A percentile compares a stretch with the other conserved stretches of the same genome.
Conservation (phyloP, 805 yeast genomes). For the Lipomyces sp. region DNA sequence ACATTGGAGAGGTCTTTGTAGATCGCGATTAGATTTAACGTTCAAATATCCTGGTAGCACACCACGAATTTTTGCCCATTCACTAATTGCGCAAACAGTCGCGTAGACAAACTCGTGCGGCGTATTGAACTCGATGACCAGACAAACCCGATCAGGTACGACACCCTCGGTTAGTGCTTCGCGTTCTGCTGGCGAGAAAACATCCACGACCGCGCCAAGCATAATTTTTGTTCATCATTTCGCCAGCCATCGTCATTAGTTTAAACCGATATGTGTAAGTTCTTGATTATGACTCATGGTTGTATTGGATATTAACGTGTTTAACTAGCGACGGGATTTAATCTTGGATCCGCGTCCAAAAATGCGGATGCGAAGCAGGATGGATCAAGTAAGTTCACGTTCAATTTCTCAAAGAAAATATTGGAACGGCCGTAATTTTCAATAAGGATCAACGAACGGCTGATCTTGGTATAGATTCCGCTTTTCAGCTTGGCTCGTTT, state of each 20-base stretch:
- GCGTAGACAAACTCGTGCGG: not conserved
- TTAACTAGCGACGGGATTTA: not conserved
- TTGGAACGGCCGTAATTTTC: not conserved
- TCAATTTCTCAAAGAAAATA: not conserved
- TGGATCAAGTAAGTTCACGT: slow-evolving; percentile 12
- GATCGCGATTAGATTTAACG: not conserved
- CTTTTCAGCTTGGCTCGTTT: not conserved
- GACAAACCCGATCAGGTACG: not conserved
- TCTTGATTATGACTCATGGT: not conserved
- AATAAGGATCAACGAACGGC: not conserved
- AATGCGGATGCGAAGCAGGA: slow-evolving; percentile 20
- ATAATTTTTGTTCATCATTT: not conserved
- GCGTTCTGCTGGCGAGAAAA: not conserved
- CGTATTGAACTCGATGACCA: not conserved
- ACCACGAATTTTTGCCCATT: not conserved
- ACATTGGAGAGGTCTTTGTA: slow-evolving; percentile 5
- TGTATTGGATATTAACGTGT: not conserved
- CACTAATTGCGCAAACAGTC: not conserved
- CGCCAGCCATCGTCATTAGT: not conserved
- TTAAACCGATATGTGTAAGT: not conserved
- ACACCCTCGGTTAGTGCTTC: not conserved
- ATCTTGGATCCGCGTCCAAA: slow-evolving; percentile 5
- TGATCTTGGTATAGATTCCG: not conserved
- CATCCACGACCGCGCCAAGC: not conserved
- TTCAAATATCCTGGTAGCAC: too few relatives aligned